Base-by-base conservation (phyloP, 176 grass and related monocot species). In the Triticum monococcum region DNA sequence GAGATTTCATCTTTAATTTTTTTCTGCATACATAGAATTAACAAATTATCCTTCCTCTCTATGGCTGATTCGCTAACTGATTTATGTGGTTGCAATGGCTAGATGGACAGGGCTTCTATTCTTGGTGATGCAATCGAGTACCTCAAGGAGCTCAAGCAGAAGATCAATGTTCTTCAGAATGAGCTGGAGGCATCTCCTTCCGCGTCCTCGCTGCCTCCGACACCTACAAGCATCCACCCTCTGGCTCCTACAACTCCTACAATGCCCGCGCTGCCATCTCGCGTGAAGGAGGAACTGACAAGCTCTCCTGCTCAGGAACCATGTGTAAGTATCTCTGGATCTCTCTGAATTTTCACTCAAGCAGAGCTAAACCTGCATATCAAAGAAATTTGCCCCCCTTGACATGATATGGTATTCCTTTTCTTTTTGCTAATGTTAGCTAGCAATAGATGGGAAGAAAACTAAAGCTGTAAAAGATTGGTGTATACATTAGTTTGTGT, bases 41-140 rank as follows among this genome's bases (percentile, higher is more conserved):
- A 64, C 0, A 71, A 70, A 5, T 66, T 28, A 35, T 54, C 30
- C 1, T 60, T 87, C 72, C 4, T 73, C 22, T 18, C 83, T 83
- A 98, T 93, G 93, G 95, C 9, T 76, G 48, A 30, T 8, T 38
- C 45, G 3, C 23, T 50, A 81, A 35, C 70, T 88, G 62, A 70
- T 54, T 40, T 81, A 10, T 87, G 23, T 24, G 22, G 67, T 76
- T 77, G 37, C 18, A 72, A 54, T 78, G 81, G 52, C 28, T 85
- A 99, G 97, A 99, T 99, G 95, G 95, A 95, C 85, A 93, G 93
- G 83, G 93, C 93, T 25, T 98, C 89, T 5, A 98, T 98, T 89
- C 87, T 98, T 5, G 95, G 95, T 2, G 93, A 98, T 28, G 95
- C 95, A 46, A 92, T 93, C 16, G 95, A 98, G 80, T 98, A 98